A percentile compares a stretch with the other conserved stretches of the same genome.
phyloP scores from a whole-genome alignment of 306 rosid species.

The Cucurbita moschata region DNA sequence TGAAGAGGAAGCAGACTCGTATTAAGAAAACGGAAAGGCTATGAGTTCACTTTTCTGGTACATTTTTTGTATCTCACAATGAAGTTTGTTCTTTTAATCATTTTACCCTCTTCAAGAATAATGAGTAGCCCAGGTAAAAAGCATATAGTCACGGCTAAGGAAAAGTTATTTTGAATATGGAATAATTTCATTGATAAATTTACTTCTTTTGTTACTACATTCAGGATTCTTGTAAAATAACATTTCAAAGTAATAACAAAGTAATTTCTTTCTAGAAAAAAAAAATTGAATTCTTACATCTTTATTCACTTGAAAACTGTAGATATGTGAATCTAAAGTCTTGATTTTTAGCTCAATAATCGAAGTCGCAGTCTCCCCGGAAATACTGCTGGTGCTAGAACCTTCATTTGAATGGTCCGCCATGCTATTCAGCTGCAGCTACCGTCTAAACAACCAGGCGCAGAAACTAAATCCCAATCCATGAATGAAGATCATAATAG shows the following conservation, averaged over 20 bases:
- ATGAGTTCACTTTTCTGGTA: background rate
- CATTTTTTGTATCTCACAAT: background rate
- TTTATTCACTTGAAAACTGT: conserved; percentile 61
- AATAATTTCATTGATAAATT: background rate
- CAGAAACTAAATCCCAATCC: conserved; percentile 4
- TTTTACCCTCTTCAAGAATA: background rate
- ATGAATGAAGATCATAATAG: background rate
- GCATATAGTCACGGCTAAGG: background rate
- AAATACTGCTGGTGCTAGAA: conserved; percentile 32
- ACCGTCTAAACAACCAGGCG: conserved; percentile 4
- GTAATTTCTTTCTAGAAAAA: background rate
- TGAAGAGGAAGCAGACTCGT: background rate
- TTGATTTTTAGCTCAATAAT: conserved; percentile 71
- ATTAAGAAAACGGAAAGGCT: background rate
- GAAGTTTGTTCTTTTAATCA: background rate
- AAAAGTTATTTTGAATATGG: background rate
- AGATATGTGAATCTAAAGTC: conserved; percentile 73
- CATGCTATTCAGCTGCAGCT: conserved; percentile 34
- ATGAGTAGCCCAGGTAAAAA: background rate
- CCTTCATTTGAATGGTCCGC: conserved; percentile 50
- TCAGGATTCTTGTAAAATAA: background rate
- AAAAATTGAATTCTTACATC: conserved; percentile 26
- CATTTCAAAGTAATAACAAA: no score
- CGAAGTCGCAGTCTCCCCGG: conserved; percentile 44
- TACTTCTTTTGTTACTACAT: background rate